Evolutionary conservation across 371 early-diverging fungal genomes (phyloP).

Genomic region (Ordospora pajunii): DNA sequence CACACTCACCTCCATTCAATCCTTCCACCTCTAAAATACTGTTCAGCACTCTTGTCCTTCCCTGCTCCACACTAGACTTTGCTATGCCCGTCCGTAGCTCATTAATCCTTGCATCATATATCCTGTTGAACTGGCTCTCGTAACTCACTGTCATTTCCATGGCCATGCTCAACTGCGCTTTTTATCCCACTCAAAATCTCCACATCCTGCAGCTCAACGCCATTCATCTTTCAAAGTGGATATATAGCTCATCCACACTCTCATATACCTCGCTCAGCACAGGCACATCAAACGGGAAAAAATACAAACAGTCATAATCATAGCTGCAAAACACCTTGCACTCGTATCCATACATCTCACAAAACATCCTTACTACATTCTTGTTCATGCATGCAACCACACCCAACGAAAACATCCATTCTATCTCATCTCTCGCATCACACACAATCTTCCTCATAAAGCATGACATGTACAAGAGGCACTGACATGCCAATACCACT

Average conservation of each 20-base stretch:
- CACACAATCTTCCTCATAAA: conserved; percentile 5
- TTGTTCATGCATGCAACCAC: conserved; percentile 13
- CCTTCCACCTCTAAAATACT: conserved; percentile 3
- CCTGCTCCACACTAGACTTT: not conserved
- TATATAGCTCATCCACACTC: conserved; percentile 1
- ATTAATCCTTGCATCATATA: conserved; percentile 31
- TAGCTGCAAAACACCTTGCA: conserved; percentile 8
- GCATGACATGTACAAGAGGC: conserved; percentile 25
- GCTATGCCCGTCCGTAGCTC: conserved; percentile 10
- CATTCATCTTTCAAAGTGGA: not conserved
- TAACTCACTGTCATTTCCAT: not conserved
- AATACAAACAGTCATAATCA: conserved; percentile 19
- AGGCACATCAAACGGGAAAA: conserved; percentile 33
- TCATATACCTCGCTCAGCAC: not conserved
- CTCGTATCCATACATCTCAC: not conserved
- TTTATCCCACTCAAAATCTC: no score
- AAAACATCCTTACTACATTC: conserved; percentile 18
- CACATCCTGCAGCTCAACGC: no score
- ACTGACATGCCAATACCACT: conserved; percentile 7
- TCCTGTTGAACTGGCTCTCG: conserved; percentile 31
- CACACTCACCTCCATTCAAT: not conserved
- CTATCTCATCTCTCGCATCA: not conserved
- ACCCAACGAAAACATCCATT: not conserved
- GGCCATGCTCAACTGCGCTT: no score
- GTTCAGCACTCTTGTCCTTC: not conserved